Base-by-base conservation (phyloP, 2,329 filamentous ascomycete species). In the Pseudogymnoascus sp. region DNA sequence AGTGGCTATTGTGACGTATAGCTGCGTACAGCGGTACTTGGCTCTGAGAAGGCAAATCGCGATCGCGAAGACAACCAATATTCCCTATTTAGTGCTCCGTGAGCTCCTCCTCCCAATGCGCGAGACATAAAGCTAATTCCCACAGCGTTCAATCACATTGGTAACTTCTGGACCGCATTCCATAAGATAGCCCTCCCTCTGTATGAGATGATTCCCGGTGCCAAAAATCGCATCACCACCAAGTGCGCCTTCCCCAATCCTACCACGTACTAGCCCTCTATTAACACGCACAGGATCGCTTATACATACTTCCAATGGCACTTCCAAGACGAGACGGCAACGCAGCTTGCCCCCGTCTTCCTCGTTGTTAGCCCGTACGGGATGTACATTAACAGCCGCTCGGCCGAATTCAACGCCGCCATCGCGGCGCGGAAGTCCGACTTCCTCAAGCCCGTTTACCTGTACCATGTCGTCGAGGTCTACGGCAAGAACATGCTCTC, bases 401-500 rank as follows among this genome's bases (percentile, higher is more conserved):
- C 37, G 10, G 36, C 61, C 7, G 61, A 51, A 60, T 41, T 48
- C 21, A 62, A 48, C 43, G 5, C 41, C 5, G 37, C 37, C 37
- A 60, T 62, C 16, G 13, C 41, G 8, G 25, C 61, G 36, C 41
- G 61, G 21, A 43, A 51, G 41, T 48, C 36, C 13, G 72, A 72
- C 28, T 75, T 75, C 28, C 61, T 68, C 1, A 75, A 75, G 62
- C 71, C 71, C 4, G 63, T 69, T 2, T 65, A 69, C 43, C 63
- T 70, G 31, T 75, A 75, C 63, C 67, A 66, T 19, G 65, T 73
- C 21, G 63, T 75, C 16, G 72, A 72, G 48, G 65, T 74, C 4
- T 75, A 70, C 63, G 74, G 73, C 11, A 67, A 65, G 23, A 73
- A 68, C 25, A 70, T 75, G 8, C 62, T 75, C 19, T 70, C 70